Base-by-base conservation (phyloP, 768 basidiomycete genomes). In the Panus rudis region DNA sequence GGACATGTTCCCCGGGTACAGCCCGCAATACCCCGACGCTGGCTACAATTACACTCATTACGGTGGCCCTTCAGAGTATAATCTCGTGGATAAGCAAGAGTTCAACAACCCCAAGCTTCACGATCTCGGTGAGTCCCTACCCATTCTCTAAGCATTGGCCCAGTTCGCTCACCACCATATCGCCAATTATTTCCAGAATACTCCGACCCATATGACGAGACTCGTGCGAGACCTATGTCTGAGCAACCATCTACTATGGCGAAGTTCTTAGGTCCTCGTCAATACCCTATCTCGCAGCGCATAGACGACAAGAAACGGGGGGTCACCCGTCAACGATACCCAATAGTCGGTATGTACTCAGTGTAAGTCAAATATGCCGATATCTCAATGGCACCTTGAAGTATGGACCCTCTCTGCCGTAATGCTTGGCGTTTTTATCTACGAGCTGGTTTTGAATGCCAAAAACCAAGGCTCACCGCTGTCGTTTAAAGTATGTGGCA, bases 271-370 rank as follows among this genome's bases (percentile, higher is more conserved):
- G 64, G 66, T 11, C 53, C 54, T 30, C 45, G 56, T 7, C 50
- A 44, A 45, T 81, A 81, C 45, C 83, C 84, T 4, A 30, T 85
- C 23, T 77, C 86, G 48, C 84, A 93, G 55, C 76, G 84, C 38
- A 92, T 96, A 56, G 85, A 92, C 56, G 73, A 88, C 56, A 94
- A 94, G 70, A 84, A 76, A 58, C 73, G 84, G 23, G 90, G 91
- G 1, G 74, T 94, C 37, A 86, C 85, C 6, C 73, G 87, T 17
- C 94, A 97, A 63, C 76, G 60, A 48, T 74, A 85, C 60, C 89
- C 90, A 24, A 78, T 82, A 48, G 73, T 83, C 32, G 85, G 91
- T 91, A 47, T 48, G 76, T 67, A 28, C 27, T 24, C 34, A 41
- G 14, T 30, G 28, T 10, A 10, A 30, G 28, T 30, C 16, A 10